Base-by-base conservation (phyloP, 2,329 filamentous ascomycete genomes). In the Penicillium palitans region DNA sequence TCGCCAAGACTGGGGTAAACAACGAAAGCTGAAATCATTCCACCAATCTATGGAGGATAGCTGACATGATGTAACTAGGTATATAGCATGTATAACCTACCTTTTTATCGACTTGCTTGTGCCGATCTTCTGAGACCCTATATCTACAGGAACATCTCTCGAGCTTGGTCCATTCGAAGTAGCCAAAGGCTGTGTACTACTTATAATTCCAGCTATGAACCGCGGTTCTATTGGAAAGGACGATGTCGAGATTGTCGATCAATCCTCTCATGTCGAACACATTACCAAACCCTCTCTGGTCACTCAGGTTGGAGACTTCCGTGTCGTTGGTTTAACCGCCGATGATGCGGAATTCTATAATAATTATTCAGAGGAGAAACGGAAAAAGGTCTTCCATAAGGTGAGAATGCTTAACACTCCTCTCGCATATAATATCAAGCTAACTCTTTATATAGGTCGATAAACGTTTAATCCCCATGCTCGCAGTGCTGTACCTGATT, bases 401-500 rank as follows among this genome's bases (percentile, higher is more conserved):
- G 58, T 62, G 33, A 35, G 25, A 13, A 19, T n/a, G 2, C 13
- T 25, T 12, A 27, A 42, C 13, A 33, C 1, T 13, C 1, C 25
- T 5, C 9, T 21, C n/a, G 15, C 4, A n/a, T 12, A 6, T 21
- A 29, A 6, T 53, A 4, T 6, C 9, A 5, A 5, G 6, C 51
- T 53, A 27, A 52, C n/a, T 12, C 5, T 39, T 0, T 12, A 7
- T 15, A 3, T 1, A 63, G 54, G 54, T 63, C 15, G 62, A 64
- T 44, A 25, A 19, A 17, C 61, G 62, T 6, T 40, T 64, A n/a
- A 37, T 64, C 10, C 62, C 62, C 2, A 65, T 65, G 61, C 39
- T 65, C 17, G 54, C 62, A 13, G 49, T 61, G 6, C 49, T 65
- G 1, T 65, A 65, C 21, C 45, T 65, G 49, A 60, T 65, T 3